phyloP scores from a whole-genome alignment of 129 eudicot species.

The Escallonia herrerae region DNA sequence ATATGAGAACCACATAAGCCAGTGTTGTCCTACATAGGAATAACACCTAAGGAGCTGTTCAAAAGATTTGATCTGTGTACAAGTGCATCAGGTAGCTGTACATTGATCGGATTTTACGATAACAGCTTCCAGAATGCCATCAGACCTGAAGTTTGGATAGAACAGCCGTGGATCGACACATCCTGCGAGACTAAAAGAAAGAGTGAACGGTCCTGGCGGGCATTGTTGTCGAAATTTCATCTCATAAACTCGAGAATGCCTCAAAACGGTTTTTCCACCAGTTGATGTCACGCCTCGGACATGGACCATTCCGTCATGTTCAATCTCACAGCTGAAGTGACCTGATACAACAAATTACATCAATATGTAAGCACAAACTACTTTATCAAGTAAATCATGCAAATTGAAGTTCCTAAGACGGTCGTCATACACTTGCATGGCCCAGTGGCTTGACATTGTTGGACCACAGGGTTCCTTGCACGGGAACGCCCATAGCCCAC shows the following conservation, averaged over 20 bases:
- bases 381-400: too few species aligned
- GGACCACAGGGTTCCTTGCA: too few species aligned
- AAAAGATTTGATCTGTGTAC: too few species aligned
- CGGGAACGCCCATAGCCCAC: too few species aligned
- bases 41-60: neutral
- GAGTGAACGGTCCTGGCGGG: slow-evolving; percentile 72
- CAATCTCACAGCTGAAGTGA: slow-evolving; percentile 73
- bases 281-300: slow-evolving; percentile 64
- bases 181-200: slow-evolving; percentile 73
- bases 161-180: slow-evolving; percentile 85
- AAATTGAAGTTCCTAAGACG: too few species aligned
- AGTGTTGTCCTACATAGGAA: neutral
- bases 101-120: slow-evolving; percentile 45
- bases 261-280: slow-evolving; percentile 49
- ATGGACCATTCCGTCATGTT: slow-evolving; percentile 54
- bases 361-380: neutral
- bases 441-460: too few species aligned
- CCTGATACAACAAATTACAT: slow-evolving; percentile 36
- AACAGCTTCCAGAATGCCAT: slow-evolving; percentile 83
- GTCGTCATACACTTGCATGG: too few species aligned
- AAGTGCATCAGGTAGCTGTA: neutral
- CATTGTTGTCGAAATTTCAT: slow-evolving; percentile 70
- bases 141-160: slow-evolving; percentile 63
- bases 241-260: slow-evolving; percentile 62
- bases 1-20: neutral